phyloP scores from a whole-genome alignment of 2,329 filamentous ascomycete species.

The Claviceps quebecensis region DNA sequence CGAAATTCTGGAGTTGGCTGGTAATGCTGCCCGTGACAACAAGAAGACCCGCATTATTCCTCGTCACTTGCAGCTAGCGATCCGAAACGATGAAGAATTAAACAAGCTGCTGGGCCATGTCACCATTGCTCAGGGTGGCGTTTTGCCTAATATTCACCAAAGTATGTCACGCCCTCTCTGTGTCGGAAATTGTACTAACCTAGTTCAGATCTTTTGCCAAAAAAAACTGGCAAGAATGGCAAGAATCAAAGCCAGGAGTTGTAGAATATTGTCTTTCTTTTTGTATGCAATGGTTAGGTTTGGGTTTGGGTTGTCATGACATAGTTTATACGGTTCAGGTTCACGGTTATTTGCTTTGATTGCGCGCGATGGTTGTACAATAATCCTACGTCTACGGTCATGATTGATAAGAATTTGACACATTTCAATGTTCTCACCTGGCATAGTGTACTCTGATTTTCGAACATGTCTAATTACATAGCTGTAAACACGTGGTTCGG shows the following conservation, averaged over 20 bases:
- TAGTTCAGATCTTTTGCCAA: constrained; percentile 79
- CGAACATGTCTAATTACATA: too few relatives aligned
- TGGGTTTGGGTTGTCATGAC: constrained; percentile 66
- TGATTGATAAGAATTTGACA: constrained; percentile 26
- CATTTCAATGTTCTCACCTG: neutral
- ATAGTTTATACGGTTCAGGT: constrained; percentile 65
- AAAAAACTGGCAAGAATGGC: constrained; percentile 88
- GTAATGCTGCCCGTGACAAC: constrained; percentile 97
- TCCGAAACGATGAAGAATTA: constrained; percentile 98
- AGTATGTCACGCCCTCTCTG: constrained; percentile 46
- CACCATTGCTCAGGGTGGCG: constrained; percentile 94
- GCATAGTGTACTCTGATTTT: too few relatives aligned
- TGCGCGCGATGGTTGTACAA: constrained; percentile 54
- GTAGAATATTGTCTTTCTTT: constrained; percentile 44
- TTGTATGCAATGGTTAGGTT: constrained; percentile 42
- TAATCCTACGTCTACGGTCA: constrained; percentile 56
- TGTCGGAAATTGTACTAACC: constrained; percentile 15
- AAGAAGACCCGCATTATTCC: constrained; percentile 99
- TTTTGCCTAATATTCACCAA: constrained; percentile 92
- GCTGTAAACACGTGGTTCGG: too few relatives aligned
- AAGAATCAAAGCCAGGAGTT: constrained; percentile 92
- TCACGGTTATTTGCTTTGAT: constrained; percentile 42
- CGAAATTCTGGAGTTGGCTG: constrained; percentile 96
- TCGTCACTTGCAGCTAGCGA: constrained; percentile 96
- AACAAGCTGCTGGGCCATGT: constrained; percentile 96